Conservation (phyloP, 805 yeast species). For the Metschnikowia similis region DNA sequence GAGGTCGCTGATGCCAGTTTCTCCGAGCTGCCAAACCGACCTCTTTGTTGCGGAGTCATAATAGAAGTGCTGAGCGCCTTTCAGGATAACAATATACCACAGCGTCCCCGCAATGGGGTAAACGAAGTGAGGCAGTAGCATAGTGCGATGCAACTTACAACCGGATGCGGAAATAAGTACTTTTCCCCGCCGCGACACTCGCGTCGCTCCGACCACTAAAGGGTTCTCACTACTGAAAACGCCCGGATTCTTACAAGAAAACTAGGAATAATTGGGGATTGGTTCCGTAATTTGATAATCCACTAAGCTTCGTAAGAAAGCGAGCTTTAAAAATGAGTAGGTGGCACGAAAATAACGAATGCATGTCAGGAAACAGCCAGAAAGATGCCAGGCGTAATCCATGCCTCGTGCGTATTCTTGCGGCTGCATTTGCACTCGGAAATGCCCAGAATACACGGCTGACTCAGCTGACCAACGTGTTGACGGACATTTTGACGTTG, state of each 20-base stretch:
- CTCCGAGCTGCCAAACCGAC: constrained; percentile 35
- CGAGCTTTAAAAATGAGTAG: too few relatives aligned
- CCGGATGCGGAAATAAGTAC: constrained; percentile 1
- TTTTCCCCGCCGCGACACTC: background rate
- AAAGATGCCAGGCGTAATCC: too few relatives aligned
- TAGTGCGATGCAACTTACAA: background rate
- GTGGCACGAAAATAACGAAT: too few relatives aligned
- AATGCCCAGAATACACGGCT: background rate
- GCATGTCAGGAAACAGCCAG: too few relatives aligned
- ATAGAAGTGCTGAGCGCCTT: constrained; percentile 28
- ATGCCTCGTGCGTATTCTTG: too few relatives aligned
- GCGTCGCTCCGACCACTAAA: background rate
- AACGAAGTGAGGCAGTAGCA: constrained; percentile 13
- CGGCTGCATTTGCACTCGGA: background rate
- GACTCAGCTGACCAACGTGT: constrained; percentile 36
- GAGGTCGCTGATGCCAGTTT: constrained; percentile 19
- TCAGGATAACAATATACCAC: constrained; percentile 31
- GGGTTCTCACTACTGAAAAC: background rate
- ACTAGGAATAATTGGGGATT: too few relatives aligned
- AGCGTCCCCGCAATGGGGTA: constrained; percentile 10
- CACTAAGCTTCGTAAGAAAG: too few relatives aligned
- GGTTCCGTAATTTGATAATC: too few relatives aligned
- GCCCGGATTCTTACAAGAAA: background rate
- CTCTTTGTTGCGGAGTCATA: constrained; percentile 17
- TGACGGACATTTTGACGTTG: constrained; percentile 37